Evolutionary conservation across 306 rosid genomes (phyloP).

Genomic region (Heteromeles arbutifolia): DNA sequence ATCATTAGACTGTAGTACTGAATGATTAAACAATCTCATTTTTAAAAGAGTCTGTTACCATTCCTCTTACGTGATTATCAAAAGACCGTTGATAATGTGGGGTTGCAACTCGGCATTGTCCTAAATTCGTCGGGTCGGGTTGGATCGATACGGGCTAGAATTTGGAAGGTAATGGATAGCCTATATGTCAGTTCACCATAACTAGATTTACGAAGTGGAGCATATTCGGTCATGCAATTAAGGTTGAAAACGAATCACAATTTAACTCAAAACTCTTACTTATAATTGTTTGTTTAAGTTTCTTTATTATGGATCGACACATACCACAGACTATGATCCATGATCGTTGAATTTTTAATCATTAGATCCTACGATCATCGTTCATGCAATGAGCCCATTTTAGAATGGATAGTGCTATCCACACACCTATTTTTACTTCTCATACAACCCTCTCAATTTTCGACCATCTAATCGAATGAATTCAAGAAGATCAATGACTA

Average conservation of each 20-base stretch:
- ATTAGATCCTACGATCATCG: too few relatives aligned
- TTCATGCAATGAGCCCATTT: background rate
- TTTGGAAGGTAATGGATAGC: too few relatives aligned
- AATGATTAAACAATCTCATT: too few relatives aligned
- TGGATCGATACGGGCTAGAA: too few relatives aligned
- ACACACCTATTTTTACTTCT: too few relatives aligned
- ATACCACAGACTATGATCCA: background rate
- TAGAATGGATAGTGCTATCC: background rate
- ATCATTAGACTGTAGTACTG: too few relatives aligned
- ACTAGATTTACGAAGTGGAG: background rate
- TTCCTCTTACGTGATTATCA: conserved; percentile 11
- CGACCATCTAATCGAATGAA: too few relatives aligned
- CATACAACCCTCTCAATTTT: too few relatives aligned
- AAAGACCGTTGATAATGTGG: conserved; percentile 10
- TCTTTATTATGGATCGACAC: background rate
- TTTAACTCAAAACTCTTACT: background rate
- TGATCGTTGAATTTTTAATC: background rate
- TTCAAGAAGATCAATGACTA: too few relatives aligned
- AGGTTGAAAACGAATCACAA: background rate
- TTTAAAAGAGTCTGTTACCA: too few relatives aligned
- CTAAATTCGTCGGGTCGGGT: background rate
- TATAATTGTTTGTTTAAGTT: background rate
- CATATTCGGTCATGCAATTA: background rate
- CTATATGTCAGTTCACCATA: too few relatives aligned
- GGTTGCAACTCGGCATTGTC: background rate